Conservation (phyloP, 768 basidiomycete species). For the Agaricus subrufescens region DNA sequence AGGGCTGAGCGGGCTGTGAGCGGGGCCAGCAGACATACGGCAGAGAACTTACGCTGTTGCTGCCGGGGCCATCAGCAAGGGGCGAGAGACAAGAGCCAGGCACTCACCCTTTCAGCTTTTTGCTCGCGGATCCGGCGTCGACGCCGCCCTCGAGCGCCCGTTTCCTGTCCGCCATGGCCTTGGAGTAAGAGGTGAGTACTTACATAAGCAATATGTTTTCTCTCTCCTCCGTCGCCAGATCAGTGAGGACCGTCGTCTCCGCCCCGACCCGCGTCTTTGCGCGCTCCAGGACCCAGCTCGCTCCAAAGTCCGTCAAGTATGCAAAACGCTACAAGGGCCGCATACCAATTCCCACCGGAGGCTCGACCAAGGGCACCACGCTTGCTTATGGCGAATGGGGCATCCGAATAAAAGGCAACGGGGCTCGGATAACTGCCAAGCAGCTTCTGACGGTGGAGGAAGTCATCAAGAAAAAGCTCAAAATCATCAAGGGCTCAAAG, state of each 20-base stretch:
- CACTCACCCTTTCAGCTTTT: slow-evolving; percentile 64
- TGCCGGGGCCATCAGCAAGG: slow-evolving; percentile 25
- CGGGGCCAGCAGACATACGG: slow-evolving; percentile 1
- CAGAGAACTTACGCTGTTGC: slow-evolving; percentile 51
- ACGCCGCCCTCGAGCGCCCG: slow-evolving; percentile 49
- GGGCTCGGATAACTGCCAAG: slow-evolving; percentile 80
- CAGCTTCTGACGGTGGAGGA: slow-evolving; percentile 86
- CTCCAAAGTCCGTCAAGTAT: slow-evolving; percentile 80
- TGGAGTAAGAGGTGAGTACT: not conserved
- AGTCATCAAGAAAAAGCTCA: slow-evolving; percentile 85
- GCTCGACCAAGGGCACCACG: slow-evolving; percentile 90
- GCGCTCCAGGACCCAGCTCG: slow-evolving; percentile 59
- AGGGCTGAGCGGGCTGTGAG: slow-evolving; percentile 26
- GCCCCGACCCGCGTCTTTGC: slow-evolving; percentile 31
- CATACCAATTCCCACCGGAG: slow-evolving; percentile 81
- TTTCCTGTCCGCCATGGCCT: slow-evolving; percentile 62
- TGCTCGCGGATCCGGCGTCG: slow-evolving; percentile 41
- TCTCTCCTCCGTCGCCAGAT: slow-evolving; percentile 33
- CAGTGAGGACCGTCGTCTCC: slow-evolving; percentile 21
- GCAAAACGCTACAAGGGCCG: slow-evolving; percentile 89
- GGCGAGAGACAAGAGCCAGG: slow-evolving; percentile 7
- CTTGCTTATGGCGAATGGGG: slow-evolving; percentile 92
- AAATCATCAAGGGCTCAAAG: slow-evolving; percentile 83
- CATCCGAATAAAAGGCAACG: slow-evolving; percentile 79
- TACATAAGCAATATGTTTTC: slow-evolving; percentile 38